Conservation (phyloP, 192 early-diverging fungal species). For the Backusella australiensis region DNA sequence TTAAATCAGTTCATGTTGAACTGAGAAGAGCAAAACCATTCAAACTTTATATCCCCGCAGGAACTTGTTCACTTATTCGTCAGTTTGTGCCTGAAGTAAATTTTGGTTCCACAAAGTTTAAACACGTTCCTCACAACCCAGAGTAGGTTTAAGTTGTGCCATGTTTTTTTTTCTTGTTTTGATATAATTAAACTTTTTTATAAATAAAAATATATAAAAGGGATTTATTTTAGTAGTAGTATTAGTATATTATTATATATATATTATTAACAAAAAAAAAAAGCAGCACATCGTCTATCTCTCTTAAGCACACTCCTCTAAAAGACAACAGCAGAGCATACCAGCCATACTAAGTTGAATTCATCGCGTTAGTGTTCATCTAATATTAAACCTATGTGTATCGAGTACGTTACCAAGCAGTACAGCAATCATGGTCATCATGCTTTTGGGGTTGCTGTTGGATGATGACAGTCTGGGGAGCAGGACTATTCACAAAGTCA, state of each 20-base stretch:
- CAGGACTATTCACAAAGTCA: conserved; percentile 13
- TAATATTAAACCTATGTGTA: background rate
- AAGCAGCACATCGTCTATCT: background rate
- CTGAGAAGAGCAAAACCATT: background rate
- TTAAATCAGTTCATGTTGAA: background rate
- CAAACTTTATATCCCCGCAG: background rate
- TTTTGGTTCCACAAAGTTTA: background rate
- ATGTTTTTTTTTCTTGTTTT: background rate
- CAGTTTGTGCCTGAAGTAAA: background rate
- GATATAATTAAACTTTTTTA: background rate
- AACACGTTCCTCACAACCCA: background rate
- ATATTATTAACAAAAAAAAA: background rate
- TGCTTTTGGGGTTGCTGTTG: conserved; percentile 17
- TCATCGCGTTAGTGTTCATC: background rate
- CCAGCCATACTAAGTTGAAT: conserved; percentile 23
- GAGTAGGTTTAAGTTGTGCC: background rate
- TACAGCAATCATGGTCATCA: conserved; percentile 24
- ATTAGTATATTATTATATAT: background rate
- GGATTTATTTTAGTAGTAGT: background rate
- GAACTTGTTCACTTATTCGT: background rate
- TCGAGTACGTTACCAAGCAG: conserved; percentile 21
- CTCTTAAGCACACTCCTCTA: conserved; percentile 15
- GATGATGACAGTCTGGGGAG: conserved; percentile 24
- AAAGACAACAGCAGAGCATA: conserved; percentile 23
- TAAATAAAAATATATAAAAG: background rate